Base-by-base conservation (phyloP, 345 rosid species). In the Theobroma cacao region DNA sequence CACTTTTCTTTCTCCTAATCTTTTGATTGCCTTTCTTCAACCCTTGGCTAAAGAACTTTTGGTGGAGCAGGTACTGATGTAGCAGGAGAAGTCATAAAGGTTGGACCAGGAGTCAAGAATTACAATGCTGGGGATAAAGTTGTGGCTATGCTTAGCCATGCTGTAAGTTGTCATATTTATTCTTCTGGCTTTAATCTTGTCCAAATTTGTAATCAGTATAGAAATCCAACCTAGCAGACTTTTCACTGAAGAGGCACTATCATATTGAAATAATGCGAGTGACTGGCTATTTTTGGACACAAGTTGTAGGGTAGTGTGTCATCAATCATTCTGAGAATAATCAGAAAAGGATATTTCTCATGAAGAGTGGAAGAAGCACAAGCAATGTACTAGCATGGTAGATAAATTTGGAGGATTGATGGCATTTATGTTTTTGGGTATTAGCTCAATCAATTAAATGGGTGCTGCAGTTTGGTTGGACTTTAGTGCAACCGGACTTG, bases 101-200 rank as follows among this genome's bases (percentile, higher is more conserved):
- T 89, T 82, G 98, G 98, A 71, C 53, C 89, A 28, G 89, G 73
- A 72, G 93, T 88, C 56, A 67, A 86, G 77, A 84, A 87, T 24
- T 88, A 91, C 78, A 93, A 85, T 75, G 75, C 86, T 6, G 97
- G 98, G 58, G 97, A 94, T 82, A 93, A 90, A 90, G 97, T 93
- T 83, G 92, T 93, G 2, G 89, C 92, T 10, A 26, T 82, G 60
- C 91, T 94, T 31, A 80, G 77, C 79, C 78, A 34, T 62, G 0
- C 43, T 2, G 97, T 94, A 86, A 85, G 86, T 79, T 72, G 55
- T 67, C 41, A 52, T 66, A 52, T 41, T 20, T 75, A 14, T 68
- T 36, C 58, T 28, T 18, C 13, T 60, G 48, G 26, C n/a, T 48
- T 7, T 28, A 2, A n/a, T 7, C 20, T 24, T 60, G 40, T 61